These are phyloP conservation scores for Sclerotinia nivalis DNA, from an alignment of 2,329 filamentous ascomycete genomes.

Conservation along the genomic window DNA sequence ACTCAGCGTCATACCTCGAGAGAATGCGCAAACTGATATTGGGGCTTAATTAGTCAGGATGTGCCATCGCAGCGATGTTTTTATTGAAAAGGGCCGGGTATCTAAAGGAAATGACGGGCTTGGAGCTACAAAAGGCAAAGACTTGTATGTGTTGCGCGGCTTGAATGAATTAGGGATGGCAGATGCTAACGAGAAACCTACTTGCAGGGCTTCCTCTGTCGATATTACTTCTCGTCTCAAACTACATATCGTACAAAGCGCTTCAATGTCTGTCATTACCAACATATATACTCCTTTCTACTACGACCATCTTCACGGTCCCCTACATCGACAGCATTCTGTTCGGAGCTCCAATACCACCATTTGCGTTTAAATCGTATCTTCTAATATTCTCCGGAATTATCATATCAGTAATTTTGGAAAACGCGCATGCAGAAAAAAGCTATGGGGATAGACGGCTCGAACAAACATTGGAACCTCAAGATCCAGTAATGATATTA, in stretches of 20 bases:
- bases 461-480: slow-evolving; percentile 22
- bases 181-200: not conserved
- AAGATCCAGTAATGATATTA: slow-evolving; percentile 22
- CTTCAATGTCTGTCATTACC: slow-evolving; percentile 24
- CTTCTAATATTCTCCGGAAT: slow-evolving; percentile 20
- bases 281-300: slow-evolving; percentile 23
- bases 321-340: slow-evolving; percentile 21
- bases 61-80: slow-evolving; percentile 9
- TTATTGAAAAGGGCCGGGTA: slow-evolving; percentile 17
- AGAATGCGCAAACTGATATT: slow-evolving; percentile 12
- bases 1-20: not conserved
- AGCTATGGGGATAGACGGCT: slow-evolving; percentile 22
- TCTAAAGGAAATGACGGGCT: slow-evolving; percentile 10
- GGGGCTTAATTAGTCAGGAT: slow-evolving; percentile 4
- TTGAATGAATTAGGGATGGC: not conserved
- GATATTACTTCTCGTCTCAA: slow-evolving; percentile 15
- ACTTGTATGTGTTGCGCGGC: slow-evolving; percentile 16
- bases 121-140: slow-evolving; percentile 12
- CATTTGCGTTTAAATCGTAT: slow-evolving; percentile 17
- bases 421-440: slow-evolving; percentile 20
- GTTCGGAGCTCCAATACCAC: slow-evolving; percentile 13
- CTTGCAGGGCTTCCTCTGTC: slow-evolving; percentile 22
- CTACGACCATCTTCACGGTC: slow-evolving; percentile 21
- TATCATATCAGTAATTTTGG: slow-evolving; percentile 19
- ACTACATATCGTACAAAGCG: slow-evolving; percentile 22